A percentile compares a stretch with the other conserved stretches of the same genome.
Evolutionary conservation across 257 asterid species (phyloP).

Genomic region (Prunella vulgaris): DNA sequence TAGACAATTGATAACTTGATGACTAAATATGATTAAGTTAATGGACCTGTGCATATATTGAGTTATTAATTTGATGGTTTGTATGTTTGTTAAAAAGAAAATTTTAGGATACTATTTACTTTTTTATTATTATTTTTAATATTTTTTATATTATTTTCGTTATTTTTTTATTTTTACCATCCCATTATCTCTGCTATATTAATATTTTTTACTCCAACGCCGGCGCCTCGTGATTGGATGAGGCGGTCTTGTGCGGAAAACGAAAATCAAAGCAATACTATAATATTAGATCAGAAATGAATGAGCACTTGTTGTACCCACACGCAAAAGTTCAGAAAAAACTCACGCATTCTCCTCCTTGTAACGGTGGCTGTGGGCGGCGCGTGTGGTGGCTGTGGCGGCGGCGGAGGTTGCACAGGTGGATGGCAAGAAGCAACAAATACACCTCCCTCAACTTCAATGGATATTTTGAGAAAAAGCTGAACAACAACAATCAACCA

Average conservation of each 20-base stretch:
- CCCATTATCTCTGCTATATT: no score
- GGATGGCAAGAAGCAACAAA: constrained; percentile 89
- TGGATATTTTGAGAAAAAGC: constrained; percentile 66
- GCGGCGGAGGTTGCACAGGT: constrained; percentile 39
- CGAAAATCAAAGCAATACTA: neutral
- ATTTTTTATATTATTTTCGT: no score
- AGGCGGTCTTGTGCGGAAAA: neutral
- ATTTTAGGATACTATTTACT: no score
- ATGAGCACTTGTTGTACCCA: constrained; percentile 13
- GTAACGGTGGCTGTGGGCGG: constrained; percentile 49
- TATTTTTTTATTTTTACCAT: no score
- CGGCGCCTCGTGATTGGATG: constrained; percentile 6
- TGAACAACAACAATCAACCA: constrained; percentile 27
- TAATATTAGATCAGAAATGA: neutral
- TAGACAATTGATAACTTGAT: no score
- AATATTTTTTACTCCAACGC: neutral
- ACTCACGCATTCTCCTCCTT: constrained; percentile 10
- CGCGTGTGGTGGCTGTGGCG: constrained; percentile 25
- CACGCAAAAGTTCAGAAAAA: constrained; percentile 5
- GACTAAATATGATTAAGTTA: no score
- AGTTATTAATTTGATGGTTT: no score
- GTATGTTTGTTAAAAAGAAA: no score
- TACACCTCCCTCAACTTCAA: constrained; percentile 73
- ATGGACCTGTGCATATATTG: no score
- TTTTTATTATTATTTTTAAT: no score